Evolutionary conservation across 768 basidiomycete species (phyloP), one percentile per base, ranked within the genome.

Genomic region (Filobasidium wieringae): DNA sequence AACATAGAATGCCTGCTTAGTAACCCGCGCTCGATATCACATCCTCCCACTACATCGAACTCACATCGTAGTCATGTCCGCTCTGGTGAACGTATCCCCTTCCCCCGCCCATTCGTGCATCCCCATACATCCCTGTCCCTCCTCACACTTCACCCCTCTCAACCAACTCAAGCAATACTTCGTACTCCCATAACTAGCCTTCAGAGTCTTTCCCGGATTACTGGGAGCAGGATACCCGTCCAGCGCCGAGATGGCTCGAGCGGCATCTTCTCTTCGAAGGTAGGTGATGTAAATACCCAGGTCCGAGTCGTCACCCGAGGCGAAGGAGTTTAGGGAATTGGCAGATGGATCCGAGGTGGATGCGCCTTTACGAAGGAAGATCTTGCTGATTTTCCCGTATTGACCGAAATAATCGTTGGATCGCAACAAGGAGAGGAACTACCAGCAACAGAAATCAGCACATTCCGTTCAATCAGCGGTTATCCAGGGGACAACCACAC

Each of bases 21-120:
- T 15, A 45, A 31, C 53, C 61, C 29, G 30, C 37, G 61, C 62
- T 53, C 19, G 33, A 47, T 27, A 22, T 8, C 12, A 43, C n/a
- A 30, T 6, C 26, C 17, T 32, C 14, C 43, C 17, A 3, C 7
- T 17, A 27, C 22, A 11, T 15, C 2, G n/a, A n/a, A 79, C 82
- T 47, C 69, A 93, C 90, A 92, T 75, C 0, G 91, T 93, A 26
- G 89, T 86, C 58, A 93, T 77, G 74, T 97, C 93, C 72, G 96
- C 91, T 75, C 92, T 92, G 0, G 92, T 91, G 70, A 95, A 92
- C 68, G 88, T 92, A 73, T 99, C 95, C 56, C 89, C 87, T 75
- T 97, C 93, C 61, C 96, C 95, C 32, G 92, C 95, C 88, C 90
- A 95, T 72, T 97, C 95, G 70, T 99, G 95, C 41, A 92, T 76